phyloP scores from a whole-genome alignment of 2,329 filamentous ascomycete species.

The Venturia carpophila region DNA sequence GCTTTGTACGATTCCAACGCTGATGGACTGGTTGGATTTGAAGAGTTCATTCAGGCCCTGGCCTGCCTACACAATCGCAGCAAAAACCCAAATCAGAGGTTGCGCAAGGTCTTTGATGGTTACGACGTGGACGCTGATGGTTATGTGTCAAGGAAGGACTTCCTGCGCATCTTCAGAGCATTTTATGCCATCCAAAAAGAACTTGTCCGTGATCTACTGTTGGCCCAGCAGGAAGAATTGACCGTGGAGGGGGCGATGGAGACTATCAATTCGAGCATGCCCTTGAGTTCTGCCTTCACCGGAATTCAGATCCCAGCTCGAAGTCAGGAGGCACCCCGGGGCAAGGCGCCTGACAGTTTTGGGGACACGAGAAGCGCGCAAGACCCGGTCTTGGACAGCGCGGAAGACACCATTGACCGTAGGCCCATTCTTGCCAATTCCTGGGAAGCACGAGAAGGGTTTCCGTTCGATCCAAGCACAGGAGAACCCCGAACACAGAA shows the following conservation, averaged over 20 bases:
- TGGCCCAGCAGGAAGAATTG: constrained; percentile 67
- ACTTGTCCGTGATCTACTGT: constrained; percentile 70
- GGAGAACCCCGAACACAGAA: constrained; percentile 7
- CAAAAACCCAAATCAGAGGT: background rate
- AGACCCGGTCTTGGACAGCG: background rate
- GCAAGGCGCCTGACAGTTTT: constrained; percentile 14
- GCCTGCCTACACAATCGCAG: constrained; percentile 14
- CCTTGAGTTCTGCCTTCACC: constrained; percentile 38
- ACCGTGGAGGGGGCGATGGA: constrained; percentile 47
- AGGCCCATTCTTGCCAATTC: background rate
- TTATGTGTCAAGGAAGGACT: constrained; percentile 19
- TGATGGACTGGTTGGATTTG: constrained; percentile 83
- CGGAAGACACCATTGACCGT: background rate
- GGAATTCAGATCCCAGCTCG: constrained; percentile 1
- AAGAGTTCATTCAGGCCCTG: constrained; percentile 61
- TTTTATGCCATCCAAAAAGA: constrained; percentile 89
- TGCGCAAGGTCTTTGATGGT: constrained; percentile 17
- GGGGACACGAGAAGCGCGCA: constrained; percentile 12
- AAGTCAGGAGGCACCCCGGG: constrained; percentile 11
- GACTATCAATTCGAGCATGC: constrained; percentile 37
- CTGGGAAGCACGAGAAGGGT: constrained; percentile 14
- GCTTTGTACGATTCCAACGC: constrained; percentile 89
- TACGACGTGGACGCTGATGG: constrained; percentile 20
- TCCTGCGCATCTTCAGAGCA: constrained; percentile 67
- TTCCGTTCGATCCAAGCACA: constrained; percentile 12